Evolutionary conservation across 148 eudicot species (phyloP).

Genomic region (Dysphania ambrosioides): DNA sequence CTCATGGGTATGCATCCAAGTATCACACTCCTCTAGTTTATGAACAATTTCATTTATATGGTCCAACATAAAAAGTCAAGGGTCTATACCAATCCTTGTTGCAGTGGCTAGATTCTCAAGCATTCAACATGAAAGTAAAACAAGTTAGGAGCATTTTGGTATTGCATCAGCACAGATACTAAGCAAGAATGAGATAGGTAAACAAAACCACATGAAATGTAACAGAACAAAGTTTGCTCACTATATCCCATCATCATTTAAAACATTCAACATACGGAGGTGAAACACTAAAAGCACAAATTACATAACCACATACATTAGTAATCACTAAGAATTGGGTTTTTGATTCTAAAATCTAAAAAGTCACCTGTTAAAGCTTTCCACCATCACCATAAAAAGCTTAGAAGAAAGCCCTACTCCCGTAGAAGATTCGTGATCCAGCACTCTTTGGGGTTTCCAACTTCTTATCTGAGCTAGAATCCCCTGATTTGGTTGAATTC

Average conservation of each 20-base stretch:
- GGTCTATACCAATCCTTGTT: neutral
- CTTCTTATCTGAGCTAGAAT: slow-evolving; percentile 65
- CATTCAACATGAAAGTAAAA: neutral
- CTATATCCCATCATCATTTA: slow-evolving; percentile 26
- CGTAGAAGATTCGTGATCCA: slow-evolving; percentile 80
- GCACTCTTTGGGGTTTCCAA: slow-evolving; percentile 53
- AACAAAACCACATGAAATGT: slow-evolving; percentile 25
- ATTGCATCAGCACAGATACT: neutral
- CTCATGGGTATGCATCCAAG: neutral
- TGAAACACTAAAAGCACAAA: slow-evolving; percentile 31
- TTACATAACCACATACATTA: slow-evolving; percentile 31
- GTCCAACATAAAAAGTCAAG: neutral
- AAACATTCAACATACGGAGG: slow-evolving; percentile 33
- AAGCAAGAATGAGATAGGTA: neutral
- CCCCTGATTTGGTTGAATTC: slow-evolving; percentile 62
- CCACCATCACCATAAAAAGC: slow-evolving; percentile 13
- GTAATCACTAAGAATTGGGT: slow-evolving; percentile 30
- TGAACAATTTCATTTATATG: neutral
- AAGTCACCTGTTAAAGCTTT: slow-evolving; percentile 46
- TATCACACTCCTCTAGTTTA: neutral
- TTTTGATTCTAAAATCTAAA: slow-evolving; percentile 52
- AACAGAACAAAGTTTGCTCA: slow-evolving; percentile 24
- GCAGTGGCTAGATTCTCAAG: neutral
- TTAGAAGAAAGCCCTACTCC: slow-evolving; percentile 98
- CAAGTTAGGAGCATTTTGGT: neutral